Conservation (phyloP, 2,329 filamentous ascomycete species). For the Mycogone perniciosa region DNA sequence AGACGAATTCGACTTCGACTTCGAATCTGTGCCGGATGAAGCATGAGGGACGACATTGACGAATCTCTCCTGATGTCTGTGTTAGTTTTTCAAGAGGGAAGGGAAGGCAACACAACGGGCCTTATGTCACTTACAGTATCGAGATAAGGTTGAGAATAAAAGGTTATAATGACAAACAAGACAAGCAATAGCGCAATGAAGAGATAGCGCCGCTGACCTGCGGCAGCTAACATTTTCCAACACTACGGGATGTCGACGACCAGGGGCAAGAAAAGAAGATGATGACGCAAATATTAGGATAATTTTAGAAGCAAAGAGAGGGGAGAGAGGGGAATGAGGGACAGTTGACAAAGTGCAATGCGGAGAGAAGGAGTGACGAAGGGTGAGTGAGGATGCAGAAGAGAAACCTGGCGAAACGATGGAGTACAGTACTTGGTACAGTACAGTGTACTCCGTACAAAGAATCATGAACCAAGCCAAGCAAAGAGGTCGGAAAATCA, state of each 20-base stretch:
- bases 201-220: conserved; percentile 10
- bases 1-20: background rate
- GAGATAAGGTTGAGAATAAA: conserved; percentile 11
- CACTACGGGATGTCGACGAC: background rate
- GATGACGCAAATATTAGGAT: background rate
- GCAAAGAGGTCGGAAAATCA: too few species aligned
- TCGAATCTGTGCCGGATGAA: background rate
- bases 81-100: background rate
- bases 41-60: conserved; percentile 2
- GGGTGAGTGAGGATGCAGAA: too few species aligned
- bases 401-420: too few species aligned
- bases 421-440: too few species aligned
- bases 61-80: background rate
- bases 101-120: background rate
- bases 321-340: background rate
- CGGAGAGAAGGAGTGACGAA: too few species aligned
- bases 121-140: conserved; percentile 12
- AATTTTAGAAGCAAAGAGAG: background rate
- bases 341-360: too few species aligned
- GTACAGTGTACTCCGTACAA: too few species aligned
- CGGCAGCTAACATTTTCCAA: conserved; percentile 5
- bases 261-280: conserved; percentile 1
- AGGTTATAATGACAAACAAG: conserved; percentile 4
- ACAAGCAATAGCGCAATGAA: conserved; percentile 3
- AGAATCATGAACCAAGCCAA: too few species aligned